Evolutionary conservation across 208 protist species (phyloP).

Genomic region (Trypanosoma lewisi): DNA sequence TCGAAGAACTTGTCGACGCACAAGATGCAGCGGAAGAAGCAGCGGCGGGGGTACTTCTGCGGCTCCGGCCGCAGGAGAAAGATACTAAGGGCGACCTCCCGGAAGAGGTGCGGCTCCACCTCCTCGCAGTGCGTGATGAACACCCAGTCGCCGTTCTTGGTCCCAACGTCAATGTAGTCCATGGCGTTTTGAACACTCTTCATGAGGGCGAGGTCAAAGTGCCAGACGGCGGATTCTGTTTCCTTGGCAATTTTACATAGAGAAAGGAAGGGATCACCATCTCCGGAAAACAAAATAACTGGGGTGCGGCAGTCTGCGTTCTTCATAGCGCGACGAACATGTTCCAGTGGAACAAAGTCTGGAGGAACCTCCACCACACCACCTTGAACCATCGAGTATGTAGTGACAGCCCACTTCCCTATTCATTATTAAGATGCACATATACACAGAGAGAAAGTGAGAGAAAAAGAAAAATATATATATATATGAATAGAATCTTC

Average conservation of each 20-base stretch:
- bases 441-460: too few species aligned
- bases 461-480: too few species aligned
- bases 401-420: neutral
- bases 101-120: constrained; percentile 54
- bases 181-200: constrained; percentile 70
- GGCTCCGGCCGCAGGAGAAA: constrained; percentile 76
- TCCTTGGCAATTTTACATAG: constrained; percentile 66
- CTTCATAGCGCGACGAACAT: constrained; percentile 66
- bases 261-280: constrained; percentile 82
- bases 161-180: constrained; percentile 88
- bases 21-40: constrained; percentile 83
- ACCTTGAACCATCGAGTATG: constrained; percentile 27
- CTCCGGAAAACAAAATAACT: constrained; percentile 69
- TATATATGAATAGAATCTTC: neutral
- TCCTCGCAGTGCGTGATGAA: constrained; percentile 78
- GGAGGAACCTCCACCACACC: constrained; percentile 29
- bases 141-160: constrained; percentile 90
- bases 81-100: constrained; percentile 69
- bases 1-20: constrained; percentile 61
- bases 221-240: constrained; percentile 69
- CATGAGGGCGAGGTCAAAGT: constrained; percentile 58
- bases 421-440: too few species aligned
- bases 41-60: constrained; percentile 70
- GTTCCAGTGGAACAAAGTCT: constrained; percentile 44
- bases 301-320: constrained; percentile 88